Conservation (phyloP, 345 rosid species). For the Eutrema heterophyllum region DNA sequence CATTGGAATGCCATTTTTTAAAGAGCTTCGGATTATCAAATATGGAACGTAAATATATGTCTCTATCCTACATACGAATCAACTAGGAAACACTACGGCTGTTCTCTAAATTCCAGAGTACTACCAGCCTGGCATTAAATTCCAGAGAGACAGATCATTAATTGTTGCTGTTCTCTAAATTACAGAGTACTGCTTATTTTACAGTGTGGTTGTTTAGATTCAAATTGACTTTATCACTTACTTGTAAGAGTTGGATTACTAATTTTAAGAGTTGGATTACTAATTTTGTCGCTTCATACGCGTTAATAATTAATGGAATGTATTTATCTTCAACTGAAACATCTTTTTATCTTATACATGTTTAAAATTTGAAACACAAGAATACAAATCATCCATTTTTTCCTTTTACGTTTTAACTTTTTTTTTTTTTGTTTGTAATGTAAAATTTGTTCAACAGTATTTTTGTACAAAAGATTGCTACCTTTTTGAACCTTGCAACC, state of each 20-base stretch:
- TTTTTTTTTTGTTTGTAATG: too few relatives aligned
- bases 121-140: not conserved
- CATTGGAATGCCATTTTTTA: not conserved
- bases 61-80: not conserved
- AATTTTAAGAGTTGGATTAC: not conserved
- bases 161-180: not conserved
- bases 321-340: not conserved
- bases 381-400: not conserved
- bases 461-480: too few relatives aligned
- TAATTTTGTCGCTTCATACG: not conserved
- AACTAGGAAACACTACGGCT: not conserved
- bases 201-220: not conserved
- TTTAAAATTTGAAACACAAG: not conserved
- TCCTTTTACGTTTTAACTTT: not conserved
- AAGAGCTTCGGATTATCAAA: not conserved
- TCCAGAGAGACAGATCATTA: constrained; percentile 8
- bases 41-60: not conserved
- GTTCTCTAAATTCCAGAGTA: too few relatives aligned
- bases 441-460: too few relatives aligned
- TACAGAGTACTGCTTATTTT: not conserved
- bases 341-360: too few relatives aligned
- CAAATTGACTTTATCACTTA: too few relatives aligned
- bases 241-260: not conserved
- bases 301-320: not conserved
- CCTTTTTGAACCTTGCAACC: too few relatives aligned